Evolutionary conservation across 768 basidiomycete genomes (phyloP), one percentile per base, ranked within the genome.

Genomic region (Pisolithus marmoratus): DNA sequence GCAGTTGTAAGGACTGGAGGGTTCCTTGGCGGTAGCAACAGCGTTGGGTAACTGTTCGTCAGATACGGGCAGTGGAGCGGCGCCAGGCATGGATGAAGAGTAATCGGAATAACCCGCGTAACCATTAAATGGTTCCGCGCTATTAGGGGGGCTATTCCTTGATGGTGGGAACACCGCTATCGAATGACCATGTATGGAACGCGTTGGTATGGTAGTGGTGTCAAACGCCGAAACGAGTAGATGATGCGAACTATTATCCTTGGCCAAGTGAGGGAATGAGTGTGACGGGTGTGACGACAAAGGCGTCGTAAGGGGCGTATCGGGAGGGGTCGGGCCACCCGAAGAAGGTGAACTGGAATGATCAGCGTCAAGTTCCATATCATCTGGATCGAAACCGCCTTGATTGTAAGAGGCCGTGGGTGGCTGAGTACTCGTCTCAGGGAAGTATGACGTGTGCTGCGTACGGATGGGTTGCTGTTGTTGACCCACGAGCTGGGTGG

Each of bases 331-430:
- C 12, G 66, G 58, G 1, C 45, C 64, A 3, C 55, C 53, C 0
- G 80, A 77, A 0, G 79, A 77, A n/a, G 77, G 72, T 6, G 80
- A 74, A 1, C 79, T 79, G 49, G 77, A 71, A 4, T 82, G 72
- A 57, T 87, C 87, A 23, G 74, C 63, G 48, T 88, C 87, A 20
- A 89, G 76, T 58, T 90, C 87, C 87, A 90, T 90, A 59, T 90
- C 88, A 63, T 88, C 87, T 0, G 84, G 73, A 62, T 89, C 87
- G 58, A 86, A 85, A 0, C 66, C 66, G 9, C 68, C 70, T 9
- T 67, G 67, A 17, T 66, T 63, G n/a, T 71, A 68, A 14, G 56
- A 47, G 1, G 69, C 47, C 15, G 68, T 66, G 52, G 66, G 64
- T 12, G 66, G 53, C 24, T 55, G 64, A 15, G 40, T 38, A 17